These are phyloP conservation scores for Lichenothelia convexa DNA, from an alignment of 495 filamentous ascomycete species.

Conservation along the genomic window DNA sequence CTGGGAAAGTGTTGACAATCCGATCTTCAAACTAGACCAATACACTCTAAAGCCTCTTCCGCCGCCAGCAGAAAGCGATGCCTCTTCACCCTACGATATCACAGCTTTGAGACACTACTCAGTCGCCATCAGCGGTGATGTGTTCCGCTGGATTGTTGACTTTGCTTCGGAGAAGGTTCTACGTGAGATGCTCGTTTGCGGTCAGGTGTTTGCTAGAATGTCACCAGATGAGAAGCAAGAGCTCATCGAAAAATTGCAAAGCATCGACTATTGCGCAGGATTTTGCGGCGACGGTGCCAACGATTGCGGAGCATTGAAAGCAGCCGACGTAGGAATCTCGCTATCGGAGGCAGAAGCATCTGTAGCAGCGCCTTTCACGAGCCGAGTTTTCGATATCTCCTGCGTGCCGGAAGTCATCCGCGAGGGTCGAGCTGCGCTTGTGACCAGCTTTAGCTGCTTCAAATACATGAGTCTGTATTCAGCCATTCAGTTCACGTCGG, in stretches of 20 bases:
- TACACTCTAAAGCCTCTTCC: slow-evolving; percentile 64
- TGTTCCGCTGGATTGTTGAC: slow-evolving; percentile 92
- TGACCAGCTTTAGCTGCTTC: slow-evolving; percentile 98
- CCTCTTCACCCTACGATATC: slow-evolving; percentile 70
- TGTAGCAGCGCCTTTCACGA: slow-evolving; percentile 94
- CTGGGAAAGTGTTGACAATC: slow-evolving; percentile 90
- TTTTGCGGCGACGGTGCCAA: slow-evolving; percentile 98
- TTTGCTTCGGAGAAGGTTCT: slow-evolving; percentile 63
- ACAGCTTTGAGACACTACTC: slow-evolving; percentile 65
- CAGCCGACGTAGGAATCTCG: slow-evolving; percentile 96
- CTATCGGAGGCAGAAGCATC: slow-evolving; percentile 95
- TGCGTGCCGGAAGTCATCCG: slow-evolving; percentile 89
- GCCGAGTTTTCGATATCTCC: slow-evolving; percentile 84
- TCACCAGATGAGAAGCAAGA: slow-evolving; percentile 99
- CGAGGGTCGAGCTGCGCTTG: slow-evolving; percentile 83
- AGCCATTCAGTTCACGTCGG: slow-evolving; percentile 96
- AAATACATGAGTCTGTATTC: slow-evolving; percentile 99
- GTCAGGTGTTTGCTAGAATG: slow-evolving; percentile 96
- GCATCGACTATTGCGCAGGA: slow-evolving; percentile 84
- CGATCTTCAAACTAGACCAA: slow-evolving; percentile 53
- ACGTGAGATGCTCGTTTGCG: slow-evolving; percentile 63
- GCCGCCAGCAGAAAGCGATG: slow-evolving; percentile 47
- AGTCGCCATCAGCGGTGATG: slow-evolving; percentile 75
- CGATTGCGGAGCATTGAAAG: slow-evolving; percentile 93
- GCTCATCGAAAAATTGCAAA: slow-evolving; percentile 89